phyloP scores from a whole-genome alignment of 1,284 basidiomycete species.

The Coniophora puteana region DNA sequence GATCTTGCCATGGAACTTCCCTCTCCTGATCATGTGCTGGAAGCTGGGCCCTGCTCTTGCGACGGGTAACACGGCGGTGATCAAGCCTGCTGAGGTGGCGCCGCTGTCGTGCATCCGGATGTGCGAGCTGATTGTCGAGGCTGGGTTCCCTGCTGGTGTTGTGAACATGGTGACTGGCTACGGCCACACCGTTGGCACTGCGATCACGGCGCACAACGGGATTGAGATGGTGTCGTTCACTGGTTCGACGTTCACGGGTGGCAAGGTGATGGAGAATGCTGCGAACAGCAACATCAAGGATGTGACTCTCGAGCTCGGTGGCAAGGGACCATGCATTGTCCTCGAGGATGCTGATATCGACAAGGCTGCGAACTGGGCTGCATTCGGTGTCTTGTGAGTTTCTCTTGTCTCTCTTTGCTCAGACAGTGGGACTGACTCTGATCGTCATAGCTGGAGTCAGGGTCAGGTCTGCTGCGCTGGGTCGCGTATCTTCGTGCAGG shows the following conservation, averaged over 20 bases:
- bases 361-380: constrained; percentile 62
- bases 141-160: constrained; percentile 64
- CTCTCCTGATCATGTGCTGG: constrained; percentile 36
- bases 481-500: constrained; percentile 70
- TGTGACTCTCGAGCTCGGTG: constrained; percentile 73
- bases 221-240: constrained; percentile 50
- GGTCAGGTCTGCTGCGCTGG: constrained; percentile 71
- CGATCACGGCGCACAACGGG: constrained; percentile 38
- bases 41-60: constrained; percentile 73
- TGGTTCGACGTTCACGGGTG: constrained; percentile 57
- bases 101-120: constrained; percentile 42
- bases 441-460: constrained; percentile 49
- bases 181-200: constrained; percentile 28
- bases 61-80: constrained; percentile 61
- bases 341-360: constrained; percentile 55
- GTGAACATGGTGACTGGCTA: constrained; percentile 68
- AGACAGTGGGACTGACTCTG: not conserved
- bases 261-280: constrained; percentile 66
- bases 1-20: constrained; percentile 19
- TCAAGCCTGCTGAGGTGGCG: constrained; percentile 75
- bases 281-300: constrained; percentile 68
- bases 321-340: constrained; percentile 65
- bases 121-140: constrained; percentile 28
- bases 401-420: not conserved
- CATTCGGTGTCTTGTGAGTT: constrained; percentile 59